phyloP scores from a whole-genome alignment of 495 filamentous ascomycete genomes.

The Barbatosphaeria neglecta region DNA sequence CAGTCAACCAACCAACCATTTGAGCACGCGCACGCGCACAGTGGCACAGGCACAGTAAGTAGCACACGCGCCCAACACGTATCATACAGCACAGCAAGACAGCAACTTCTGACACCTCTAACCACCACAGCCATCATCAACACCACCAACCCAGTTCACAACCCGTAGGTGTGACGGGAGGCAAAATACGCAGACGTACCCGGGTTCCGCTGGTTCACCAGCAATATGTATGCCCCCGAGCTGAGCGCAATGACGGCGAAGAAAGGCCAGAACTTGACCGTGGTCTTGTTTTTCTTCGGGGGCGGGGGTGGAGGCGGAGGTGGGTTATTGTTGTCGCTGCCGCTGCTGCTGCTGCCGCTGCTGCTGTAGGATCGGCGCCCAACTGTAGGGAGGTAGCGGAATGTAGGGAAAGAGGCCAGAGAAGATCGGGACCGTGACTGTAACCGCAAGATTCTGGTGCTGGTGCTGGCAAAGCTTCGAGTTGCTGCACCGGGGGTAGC shows the following conservation, averaged over 20 bases:
- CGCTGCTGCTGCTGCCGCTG: no score
- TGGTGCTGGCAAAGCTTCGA: background rate
- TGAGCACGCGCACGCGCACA: no score
- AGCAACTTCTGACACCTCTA: no score
- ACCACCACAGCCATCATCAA: no score
- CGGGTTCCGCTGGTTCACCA: conserved; percentile 23
- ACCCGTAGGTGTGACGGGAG: background rate
- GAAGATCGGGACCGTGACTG: no score
- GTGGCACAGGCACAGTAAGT: no score
- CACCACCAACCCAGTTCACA: background rate
- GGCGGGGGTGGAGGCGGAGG: conserved; percentile 12
- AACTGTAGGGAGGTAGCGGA: background rate
- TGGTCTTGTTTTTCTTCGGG: conserved; percentile 13
- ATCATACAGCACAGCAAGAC: no score
- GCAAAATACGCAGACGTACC: conserved; percentile 8
- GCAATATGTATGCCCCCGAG: conserved; percentile 32
- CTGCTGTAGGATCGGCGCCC: conserved; percentile 18
- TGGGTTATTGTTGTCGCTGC: no score
- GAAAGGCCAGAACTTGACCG: conserved; percentile 40
- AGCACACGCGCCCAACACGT: no score
- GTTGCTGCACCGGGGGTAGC: background rate
- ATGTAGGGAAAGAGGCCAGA: no score
- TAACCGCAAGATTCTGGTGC: background rate
- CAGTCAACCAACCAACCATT: no score
- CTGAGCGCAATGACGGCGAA: conserved; percentile 32